These are phyloP conservation scores for Tetracladium marchalianum DNA, from an alignment of 495 filamentous ascomycete species.

Conservation along the genomic window DNA sequence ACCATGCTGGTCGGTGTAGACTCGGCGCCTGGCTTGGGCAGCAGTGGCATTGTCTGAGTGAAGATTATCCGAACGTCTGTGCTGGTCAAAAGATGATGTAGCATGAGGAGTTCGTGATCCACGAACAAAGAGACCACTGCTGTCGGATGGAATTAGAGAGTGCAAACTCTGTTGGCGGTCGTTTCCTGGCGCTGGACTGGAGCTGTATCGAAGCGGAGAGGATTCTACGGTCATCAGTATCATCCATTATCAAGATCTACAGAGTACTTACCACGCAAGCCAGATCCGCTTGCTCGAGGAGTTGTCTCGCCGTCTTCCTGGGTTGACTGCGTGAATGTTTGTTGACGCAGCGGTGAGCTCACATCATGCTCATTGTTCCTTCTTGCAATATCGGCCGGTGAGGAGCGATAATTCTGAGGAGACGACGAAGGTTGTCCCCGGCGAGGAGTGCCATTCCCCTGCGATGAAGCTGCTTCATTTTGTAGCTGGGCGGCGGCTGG, in stretches of 20 bases:
- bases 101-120: conserved; percentile 44
- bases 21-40: conserved; percentile 50
- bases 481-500: conserved; percentile 35
- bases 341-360: conserved; percentile 41
- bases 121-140: conserved; percentile 77
- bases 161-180: conserved; percentile 34
- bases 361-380: conserved; percentile 30
- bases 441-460: conserved; percentile 29
- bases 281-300: conserved; percentile 51
- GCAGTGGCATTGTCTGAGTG: conserved; percentile 67
- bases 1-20: conserved; percentile 77
- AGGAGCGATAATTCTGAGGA: conserved; percentile 75
- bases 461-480: conserved; percentile 34
- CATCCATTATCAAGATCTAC: neutral
- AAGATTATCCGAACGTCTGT: conserved; percentile 66
- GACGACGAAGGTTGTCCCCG: conserved; percentile 50
- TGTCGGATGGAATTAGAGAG: conserved; percentile 55
- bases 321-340: conserved; percentile 42
- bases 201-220: conserved; percentile 79
- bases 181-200: conserved; percentile 73
- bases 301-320: conserved; percentile 54
- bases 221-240: conserved; percentile 50
- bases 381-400: conserved; percentile 37
- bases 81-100: conserved; percentile 34
- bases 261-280: conserved; percentile 47